Evolutionary conservation across 2,329 filamentous ascomycete genomes (phyloP).

Genomic region (Diaporthe citrichinensis): DNA sequence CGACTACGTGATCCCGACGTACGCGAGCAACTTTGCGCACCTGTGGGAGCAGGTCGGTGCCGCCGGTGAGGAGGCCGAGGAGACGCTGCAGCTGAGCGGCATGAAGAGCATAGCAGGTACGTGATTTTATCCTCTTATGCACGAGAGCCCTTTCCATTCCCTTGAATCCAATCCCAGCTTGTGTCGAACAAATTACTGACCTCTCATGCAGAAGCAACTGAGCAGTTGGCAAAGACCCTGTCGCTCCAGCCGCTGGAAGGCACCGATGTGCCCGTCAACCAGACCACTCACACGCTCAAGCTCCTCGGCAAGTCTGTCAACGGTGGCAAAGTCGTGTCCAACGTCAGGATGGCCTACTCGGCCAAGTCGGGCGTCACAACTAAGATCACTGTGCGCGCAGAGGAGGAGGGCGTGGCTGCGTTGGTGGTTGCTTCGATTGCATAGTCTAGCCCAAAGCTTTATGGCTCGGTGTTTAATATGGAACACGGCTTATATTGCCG

Average conservation of each 20-base stretch:
- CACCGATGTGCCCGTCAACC: conserved; percentile 89
- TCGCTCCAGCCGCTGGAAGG: conserved; percentile 95
- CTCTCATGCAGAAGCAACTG: conserved; percentile 82
- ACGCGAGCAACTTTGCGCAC: conserved; percentile 94
- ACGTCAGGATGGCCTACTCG: conserved; percentile 93
- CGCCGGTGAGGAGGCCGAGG: conserved; percentile 89
- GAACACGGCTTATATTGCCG: not conserved
- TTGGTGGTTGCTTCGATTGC: conserved; percentile 88
- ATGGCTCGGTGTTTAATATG: not conserved
- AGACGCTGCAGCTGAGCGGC: conserved; percentile 89
- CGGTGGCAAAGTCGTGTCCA: conserved; percentile 89
- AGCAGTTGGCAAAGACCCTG: conserved; percentile 87
- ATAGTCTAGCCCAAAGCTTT: conserved; percentile 59
- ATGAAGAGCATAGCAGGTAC: conserved; percentile 94
- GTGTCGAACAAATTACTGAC: conserved; percentile 33
- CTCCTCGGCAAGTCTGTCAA: conserved; percentile 95
- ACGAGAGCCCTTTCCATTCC: not conserved
- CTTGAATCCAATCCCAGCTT: not conserved
- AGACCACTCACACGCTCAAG: conserved; percentile 94
- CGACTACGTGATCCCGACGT: conserved; percentile 94
- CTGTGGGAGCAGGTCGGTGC: conserved; percentile 95
- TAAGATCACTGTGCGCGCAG: conserved; percentile 92
- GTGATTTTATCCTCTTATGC: conserved; percentile 46
- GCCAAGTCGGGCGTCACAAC: conserved; percentile 94
- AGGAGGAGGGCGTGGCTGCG: conserved; percentile 91